Evolutionary conservation across 805 yeast species (phyloP).

Genomic region (Monosporozyma siamensis): DNA sequence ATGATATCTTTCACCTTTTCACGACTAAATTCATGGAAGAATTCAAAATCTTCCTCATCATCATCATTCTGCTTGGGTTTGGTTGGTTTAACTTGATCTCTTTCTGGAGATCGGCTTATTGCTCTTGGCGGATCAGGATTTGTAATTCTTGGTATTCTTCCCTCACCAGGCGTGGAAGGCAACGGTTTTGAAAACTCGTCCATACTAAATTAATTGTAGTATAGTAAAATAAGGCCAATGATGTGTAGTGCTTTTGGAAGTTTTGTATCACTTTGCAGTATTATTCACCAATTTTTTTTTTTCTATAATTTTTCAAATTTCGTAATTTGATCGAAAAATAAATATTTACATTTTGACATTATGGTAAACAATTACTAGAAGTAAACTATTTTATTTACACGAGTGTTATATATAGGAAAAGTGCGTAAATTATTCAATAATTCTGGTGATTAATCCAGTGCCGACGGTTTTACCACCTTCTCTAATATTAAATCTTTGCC

Average conservation of each 20-base stretch:
- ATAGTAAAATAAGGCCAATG: no score
- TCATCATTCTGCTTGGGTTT: neutral
- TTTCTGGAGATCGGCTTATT: neutral
- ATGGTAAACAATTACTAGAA: no score
- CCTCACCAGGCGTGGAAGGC: constrained; percentile 7
- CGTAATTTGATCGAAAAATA: constrained; percentile 1
- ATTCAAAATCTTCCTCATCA: constrained; percentile 29
- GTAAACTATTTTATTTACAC: neutral
- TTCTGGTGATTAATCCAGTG: constrained; percentile 94
- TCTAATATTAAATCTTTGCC: constrained; percentile 98
- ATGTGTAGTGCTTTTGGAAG: no score
- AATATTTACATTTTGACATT: constrained; percentile 4
- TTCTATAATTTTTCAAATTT: neutral
- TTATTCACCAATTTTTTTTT: neutral
- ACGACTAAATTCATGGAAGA: constrained; percentile 45
- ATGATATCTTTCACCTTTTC: constrained; percentile 58
- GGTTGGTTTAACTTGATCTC: neutral
- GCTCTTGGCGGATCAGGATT: neutral
- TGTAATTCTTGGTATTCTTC: neutral
- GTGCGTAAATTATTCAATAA: no score
- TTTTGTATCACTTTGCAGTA: no score
- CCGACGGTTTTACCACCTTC: constrained; percentile 99
- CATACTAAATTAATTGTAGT: neutral
- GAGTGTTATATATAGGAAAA: no score
- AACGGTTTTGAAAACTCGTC: constrained; percentile 8